These are phyloP conservation scores for Cladosporium sphaerospermum DNA, from an alignment of 2,329 filamentous ascomycete genomes.

Conservation along the genomic window DNA sequence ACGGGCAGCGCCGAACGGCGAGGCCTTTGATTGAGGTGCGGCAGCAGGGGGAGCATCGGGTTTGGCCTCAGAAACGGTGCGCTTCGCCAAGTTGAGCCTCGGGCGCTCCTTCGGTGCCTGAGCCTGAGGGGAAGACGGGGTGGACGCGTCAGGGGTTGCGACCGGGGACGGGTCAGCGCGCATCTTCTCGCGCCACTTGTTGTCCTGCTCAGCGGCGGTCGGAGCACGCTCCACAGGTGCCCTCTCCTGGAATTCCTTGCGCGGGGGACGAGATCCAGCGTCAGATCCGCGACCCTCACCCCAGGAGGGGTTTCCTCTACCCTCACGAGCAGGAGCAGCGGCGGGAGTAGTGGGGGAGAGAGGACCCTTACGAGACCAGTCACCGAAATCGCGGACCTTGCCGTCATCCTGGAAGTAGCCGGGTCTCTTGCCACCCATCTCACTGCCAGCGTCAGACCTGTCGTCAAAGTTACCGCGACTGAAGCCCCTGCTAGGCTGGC, in stretches of 20 bases:
- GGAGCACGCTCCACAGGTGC: conserved; percentile 60
- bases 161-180: conserved; percentile 68
- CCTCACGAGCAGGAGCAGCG: conserved; percentile 44
- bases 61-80: conserved; percentile 75
- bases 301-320: conserved; percentile 69
- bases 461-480: conserved; percentile 25
- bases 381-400: conserved; percentile 72
- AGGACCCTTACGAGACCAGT: conserved; percentile 93
- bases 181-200: conserved; percentile 89
- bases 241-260: conserved; percentile 66
- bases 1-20: conserved; percentile 85
- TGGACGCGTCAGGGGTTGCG: conserved; percentile 65
- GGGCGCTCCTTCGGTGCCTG: conserved; percentile 62
- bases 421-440: conserved; percentile 55
- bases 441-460: conserved; percentile 47
- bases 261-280: conserved; percentile 72
- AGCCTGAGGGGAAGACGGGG: conserved; percentile 65
- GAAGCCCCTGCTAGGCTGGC: conserved; percentile 41
- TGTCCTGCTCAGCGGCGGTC: conserved; percentile 87
- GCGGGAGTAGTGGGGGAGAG: conserved; percentile 61
- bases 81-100: conserved; percentile 80
- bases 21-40: conserved; percentile 67
- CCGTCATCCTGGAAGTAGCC: conserved; percentile 63
- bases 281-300: conserved; percentile 57
- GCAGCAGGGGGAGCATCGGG: conserved; percentile 33